Conservation (phyloP, 306 rosid species). For the Citrullus amarus region DNA sequence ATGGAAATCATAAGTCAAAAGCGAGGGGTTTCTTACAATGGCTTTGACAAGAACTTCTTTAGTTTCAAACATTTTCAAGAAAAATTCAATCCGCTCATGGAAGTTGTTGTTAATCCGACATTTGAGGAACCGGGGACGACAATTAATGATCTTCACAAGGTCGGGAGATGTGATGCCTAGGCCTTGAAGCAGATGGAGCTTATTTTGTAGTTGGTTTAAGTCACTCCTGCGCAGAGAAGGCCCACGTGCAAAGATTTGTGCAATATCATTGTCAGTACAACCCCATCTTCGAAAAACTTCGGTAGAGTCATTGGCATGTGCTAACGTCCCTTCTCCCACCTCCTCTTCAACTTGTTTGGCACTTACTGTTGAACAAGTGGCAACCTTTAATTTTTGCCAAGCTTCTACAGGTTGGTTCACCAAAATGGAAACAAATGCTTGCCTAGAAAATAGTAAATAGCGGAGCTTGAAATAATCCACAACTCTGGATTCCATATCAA, state of each 20-base stretch:
- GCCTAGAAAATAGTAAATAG: slow-evolving; percentile 13
- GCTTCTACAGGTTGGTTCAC: neutral
- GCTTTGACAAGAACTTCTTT: slow-evolving; percentile 47
- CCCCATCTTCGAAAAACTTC: slow-evolving; percentile 55
- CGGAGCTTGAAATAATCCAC: slow-evolving; percentile 24
- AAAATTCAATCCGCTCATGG: slow-evolving; percentile 37
- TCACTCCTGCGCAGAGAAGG: slow-evolving; percentile 36
- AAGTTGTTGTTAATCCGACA: slow-evolving; percentile 24
- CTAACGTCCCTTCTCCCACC: neutral
- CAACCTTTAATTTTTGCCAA: slow-evolving; percentile 16
- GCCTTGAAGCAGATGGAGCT: slow-evolving; percentile 32
- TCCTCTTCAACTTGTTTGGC: slow-evolving; percentile 14
- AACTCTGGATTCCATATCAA: slow-evolving; percentile 17
- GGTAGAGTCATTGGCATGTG: slow-evolving; percentile 15
- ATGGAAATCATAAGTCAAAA: slow-evolving; percentile 29
- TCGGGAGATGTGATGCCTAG: slow-evolving; percentile 42
- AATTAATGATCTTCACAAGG: slow-evolving; percentile 45
- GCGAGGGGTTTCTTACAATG: slow-evolving; percentile 60
- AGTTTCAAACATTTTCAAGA: slow-evolving; percentile 45
- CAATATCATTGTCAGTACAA: slow-evolving; percentile 40
- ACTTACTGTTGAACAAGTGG: slow-evolving; percentile 48
- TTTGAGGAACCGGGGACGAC: slow-evolving; percentile 46
- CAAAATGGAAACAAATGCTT: neutral
- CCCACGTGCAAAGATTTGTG: slow-evolving; percentile 20
- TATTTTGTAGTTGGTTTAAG: slow-evolving; percentile 23